phyloP scores from a whole-genome alignment of 129 eudicot species.

The Escallonia herrerae region DNA sequence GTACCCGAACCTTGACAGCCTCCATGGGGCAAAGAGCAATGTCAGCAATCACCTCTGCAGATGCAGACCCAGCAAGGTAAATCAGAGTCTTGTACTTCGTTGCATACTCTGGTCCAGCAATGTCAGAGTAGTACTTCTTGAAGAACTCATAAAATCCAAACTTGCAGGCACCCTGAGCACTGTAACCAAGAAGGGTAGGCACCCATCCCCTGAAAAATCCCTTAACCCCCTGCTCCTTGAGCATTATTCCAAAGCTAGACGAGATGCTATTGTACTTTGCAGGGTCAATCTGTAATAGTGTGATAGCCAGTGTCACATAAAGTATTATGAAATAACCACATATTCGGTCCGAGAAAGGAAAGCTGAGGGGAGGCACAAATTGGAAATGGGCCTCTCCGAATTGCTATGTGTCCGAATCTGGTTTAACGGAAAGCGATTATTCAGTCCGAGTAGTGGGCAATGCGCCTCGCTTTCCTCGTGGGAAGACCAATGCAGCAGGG shows the following conservation, averaged over 20 bases:
- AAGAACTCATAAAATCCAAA: constrained; percentile 78
- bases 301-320: too few relatives aligned
- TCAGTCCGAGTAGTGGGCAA: not conserved
- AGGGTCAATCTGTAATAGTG: constrained; percentile 49
- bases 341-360: too few relatives aligned
- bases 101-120: constrained; percentile 71
- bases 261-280: constrained; percentile 65
- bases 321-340: too few relatives aligned
- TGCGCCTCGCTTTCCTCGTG: not conserved
- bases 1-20: constrained; percentile 84
- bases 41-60: constrained; percentile 79
- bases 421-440: not conserved
- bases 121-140: constrained; percentile 71
- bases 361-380: not conserved
- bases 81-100: constrained; percentile 69
- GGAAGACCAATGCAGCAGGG: not conserved
- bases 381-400: constrained; percentile 6
- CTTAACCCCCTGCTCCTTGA: constrained; percentile 56
- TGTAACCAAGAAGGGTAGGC: constrained; percentile 69
- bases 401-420: constrained; percentile 7
- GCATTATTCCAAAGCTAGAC: constrained; percentile 58
- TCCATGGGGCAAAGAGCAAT: constrained; percentile 76
- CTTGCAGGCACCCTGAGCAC: constrained; percentile 87
- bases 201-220: constrained; percentile 80
- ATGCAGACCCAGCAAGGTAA: constrained; percentile 81